These are phyloP conservation scores for Cenchrus purpureus DNA, from an alignment of 176 grass and related monocot species.

Conservation along the genomic window DNA sequence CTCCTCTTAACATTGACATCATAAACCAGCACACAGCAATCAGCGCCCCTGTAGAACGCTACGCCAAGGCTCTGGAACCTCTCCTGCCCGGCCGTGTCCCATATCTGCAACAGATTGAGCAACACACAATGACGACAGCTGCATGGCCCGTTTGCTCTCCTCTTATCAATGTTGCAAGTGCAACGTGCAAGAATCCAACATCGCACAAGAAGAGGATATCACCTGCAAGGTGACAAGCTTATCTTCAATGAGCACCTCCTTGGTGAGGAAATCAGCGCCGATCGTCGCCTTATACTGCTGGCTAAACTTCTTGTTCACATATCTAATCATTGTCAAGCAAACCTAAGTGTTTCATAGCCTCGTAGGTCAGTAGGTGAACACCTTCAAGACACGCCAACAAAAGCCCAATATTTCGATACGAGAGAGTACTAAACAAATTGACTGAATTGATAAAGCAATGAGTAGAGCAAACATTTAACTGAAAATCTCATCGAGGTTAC, in stretches of 20 bases:
- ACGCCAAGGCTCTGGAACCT: conserved; percentile 98
- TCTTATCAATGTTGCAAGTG: background rate
- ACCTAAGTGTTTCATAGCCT: background rate
- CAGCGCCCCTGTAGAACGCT: conserved; percentile 93
- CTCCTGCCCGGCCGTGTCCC: conserved; percentile 99
- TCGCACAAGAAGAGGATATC: conserved; percentile 2
- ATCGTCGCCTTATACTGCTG: conserved; percentile 99
- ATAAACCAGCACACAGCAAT: conserved; percentile 94
- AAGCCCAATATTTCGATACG: too few species aligned
- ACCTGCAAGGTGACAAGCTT: conserved; percentile 95
- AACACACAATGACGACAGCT: background rate
- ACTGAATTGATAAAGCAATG: background rate
- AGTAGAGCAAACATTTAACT: background rate
- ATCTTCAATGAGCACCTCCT: conserved; percentile 89
- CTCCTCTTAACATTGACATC: conserved; percentile 85
- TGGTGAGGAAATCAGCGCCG: conserved; percentile 97
- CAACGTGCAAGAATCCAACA: conserved; percentile 9
- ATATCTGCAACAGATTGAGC: conserved; percentile 55
- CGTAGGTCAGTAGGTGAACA: background rate
- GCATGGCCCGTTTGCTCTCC: background rate
- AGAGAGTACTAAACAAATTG: background rate
- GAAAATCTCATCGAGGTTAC: background rate
- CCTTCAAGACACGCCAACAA: background rate
- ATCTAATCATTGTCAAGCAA: conserved; percentile 60
- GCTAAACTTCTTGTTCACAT: conserved; percentile 94